phyloP scores from a whole-genome alignment of 129 eudicot species.

The Centella asiatica region DNA sequence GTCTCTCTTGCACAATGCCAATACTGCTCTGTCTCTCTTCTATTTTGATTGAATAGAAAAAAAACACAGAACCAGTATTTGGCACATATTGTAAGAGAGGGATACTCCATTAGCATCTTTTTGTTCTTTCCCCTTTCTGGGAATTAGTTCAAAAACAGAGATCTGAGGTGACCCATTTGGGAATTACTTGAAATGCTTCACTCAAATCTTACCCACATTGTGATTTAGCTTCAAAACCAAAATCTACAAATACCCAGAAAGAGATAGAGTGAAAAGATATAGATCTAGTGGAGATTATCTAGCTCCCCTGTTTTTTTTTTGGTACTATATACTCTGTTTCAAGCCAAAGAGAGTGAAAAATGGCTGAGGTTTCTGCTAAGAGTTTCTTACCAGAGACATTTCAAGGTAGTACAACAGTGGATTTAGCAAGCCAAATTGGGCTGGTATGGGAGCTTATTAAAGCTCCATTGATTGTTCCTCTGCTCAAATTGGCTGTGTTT shows the following conservation, averaged over 20 bases:
- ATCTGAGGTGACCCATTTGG: neutral
- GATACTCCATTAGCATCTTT: neutral
- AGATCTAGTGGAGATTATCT: neutral
- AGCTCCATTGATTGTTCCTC: slow-evolving; percentile 57
- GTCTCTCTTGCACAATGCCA: slow-evolving; percentile 24
- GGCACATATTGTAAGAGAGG: slow-evolving; percentile 11
- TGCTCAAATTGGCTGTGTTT: slow-evolving; percentile 48
- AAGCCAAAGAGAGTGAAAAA: slow-evolving; percentile 13
- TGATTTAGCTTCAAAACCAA: neutral
- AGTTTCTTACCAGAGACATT: slow-evolving; percentile 52
- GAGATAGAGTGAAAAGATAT: neutral
- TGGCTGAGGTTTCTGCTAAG: slow-evolving; percentile 46
- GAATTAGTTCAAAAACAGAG: neutral
- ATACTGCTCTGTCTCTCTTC: slow-evolving; percentile 25
- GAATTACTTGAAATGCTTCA: neutral
- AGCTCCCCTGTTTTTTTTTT: slow-evolving; percentile 4
- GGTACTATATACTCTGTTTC: neutral
- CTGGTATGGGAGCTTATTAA: slow-evolving; percentile 49
- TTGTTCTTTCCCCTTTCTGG: neutral
- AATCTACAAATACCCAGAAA: neutral
- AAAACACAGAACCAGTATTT: slow-evolving; percentile 15
- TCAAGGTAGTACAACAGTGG: slow-evolving; percentile 52
- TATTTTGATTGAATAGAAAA: slow-evolving; percentile 5
- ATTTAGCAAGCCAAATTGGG: slow-evolving; percentile 38
- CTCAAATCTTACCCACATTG: slow-evolving; percentile 10